phyloP scores from a whole-genome alignment of 1,284 basidiomycete species.

The Malassezia arunalokei region DNA sequence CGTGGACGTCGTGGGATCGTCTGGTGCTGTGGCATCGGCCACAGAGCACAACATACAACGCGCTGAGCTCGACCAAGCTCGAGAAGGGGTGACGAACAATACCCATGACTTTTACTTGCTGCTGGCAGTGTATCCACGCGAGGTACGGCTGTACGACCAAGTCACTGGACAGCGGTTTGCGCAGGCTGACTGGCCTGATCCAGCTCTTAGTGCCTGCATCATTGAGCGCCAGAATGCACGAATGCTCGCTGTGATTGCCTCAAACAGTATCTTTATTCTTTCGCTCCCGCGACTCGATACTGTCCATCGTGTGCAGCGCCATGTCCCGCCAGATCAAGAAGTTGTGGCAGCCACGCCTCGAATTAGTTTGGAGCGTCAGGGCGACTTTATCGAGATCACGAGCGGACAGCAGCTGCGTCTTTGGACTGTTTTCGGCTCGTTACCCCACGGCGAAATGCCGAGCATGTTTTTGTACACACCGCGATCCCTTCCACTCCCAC shows the following conservation, averaged over 20 bases:
- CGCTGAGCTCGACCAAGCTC: constrained; percentile 8
- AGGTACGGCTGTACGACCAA: constrained; percentile 15
- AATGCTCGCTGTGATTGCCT: constrained; percentile 22
- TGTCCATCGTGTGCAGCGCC: constrained; percentile 30
- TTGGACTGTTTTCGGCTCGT: constrained; percentile 32
- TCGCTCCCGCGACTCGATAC: constrained; percentile 29
- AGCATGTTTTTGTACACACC: constrained; percentile 22
- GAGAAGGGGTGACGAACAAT: neutral
- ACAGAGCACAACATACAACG: constrained; percentile 5
- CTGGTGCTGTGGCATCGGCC: constrained; percentile 10
- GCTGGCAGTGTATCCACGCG: constrained; percentile 3
- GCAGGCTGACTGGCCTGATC: constrained; percentile 25
- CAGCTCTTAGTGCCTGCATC: constrained; percentile 22
- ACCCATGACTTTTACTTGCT: constrained; percentile 10
- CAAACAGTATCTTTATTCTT: constrained; percentile 25
- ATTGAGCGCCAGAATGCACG: constrained; percentile 23
- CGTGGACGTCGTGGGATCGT: constrained; percentile 23
- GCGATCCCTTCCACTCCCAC: constrained; percentile 24
- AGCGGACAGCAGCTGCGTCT: constrained; percentile 34
- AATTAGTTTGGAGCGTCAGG: constrained; percentile 24
- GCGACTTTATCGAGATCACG: constrained; percentile 35
- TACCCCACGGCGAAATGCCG: constrained; percentile 27
- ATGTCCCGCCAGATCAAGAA: constrained; percentile 25
- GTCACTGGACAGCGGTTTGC: constrained; percentile 26
- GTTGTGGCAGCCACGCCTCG: neutral